Base-by-base conservation (phyloP, 169 alveolate genomes). In the Plasmodium adleri region DNA sequence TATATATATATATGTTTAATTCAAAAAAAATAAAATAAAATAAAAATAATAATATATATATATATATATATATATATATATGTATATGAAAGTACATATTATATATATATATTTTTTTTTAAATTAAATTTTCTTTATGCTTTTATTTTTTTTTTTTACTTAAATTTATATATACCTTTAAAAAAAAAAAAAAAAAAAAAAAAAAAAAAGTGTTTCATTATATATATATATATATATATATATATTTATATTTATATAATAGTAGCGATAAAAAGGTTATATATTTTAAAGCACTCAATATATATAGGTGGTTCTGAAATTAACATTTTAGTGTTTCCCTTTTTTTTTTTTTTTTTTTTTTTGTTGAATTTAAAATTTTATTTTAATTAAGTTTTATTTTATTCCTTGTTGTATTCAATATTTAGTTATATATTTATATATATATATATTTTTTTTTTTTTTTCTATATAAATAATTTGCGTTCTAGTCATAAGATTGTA, bases 1-100 rank as follows among this genome's bases (percentile, higher is more conserved):
- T 24, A 74, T 58, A 74, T 32, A 74, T 32, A 20, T 58, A 74
- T 58, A 74, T 58, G 32, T 58, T 58, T 74, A 58, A 74, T 58
- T 74, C 32, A 58, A 63, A 43, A 67, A 47, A 67, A 43, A 64
- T 5, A 26, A 26, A 26, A 26, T 26, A 26, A 63, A 17, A 63
- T 12, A 72, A 72, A 22, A 20, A 20, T 20, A 20, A 39, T 50
- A 59, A 59, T 24, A 68, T 52, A 68, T 26, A 24, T 45, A 50
- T 50, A 50, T 50, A n/a, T n/a, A 50, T 50, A 50, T 50, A n/a
- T 50, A 50, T 50, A 50, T 50, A 50, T 50, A 50, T 50, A 50
- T n/a, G 15, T 20, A 20, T 20, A 20, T 20, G 22, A 20, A 50
- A 26, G 32, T 26, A 26, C 32, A 26, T 26, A 26, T 26, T n/a